These are phyloP conservation scores for Tetracentron sinense DNA, from an alignment of 164 flowering plant species.

Conservation along the genomic window DNA sequence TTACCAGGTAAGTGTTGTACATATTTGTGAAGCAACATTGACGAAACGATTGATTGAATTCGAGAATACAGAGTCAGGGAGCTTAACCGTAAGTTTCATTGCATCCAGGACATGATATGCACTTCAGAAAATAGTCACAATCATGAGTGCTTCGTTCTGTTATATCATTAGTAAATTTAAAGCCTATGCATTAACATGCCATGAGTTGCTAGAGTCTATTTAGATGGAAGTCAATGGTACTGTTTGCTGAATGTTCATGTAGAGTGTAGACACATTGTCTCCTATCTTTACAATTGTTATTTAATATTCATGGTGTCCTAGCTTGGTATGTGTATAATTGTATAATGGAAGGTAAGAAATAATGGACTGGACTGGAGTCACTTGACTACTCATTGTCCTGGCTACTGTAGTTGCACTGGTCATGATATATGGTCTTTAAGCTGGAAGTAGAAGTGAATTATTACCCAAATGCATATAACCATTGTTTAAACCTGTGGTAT, in stretches of 20 bases:
- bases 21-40: slow-evolving; percentile 87
- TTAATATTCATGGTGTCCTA: not conserved
- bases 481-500: too few species aligned
- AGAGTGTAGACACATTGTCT: not conserved
- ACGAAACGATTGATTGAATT: slow-evolving; percentile 87
- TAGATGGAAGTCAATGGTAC: not conserved
- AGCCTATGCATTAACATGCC: not conserved
- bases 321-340: too few species aligned
- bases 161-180: too few species aligned
- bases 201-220: too few species aligned
- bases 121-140: not conserved
- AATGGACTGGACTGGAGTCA: not conserved
- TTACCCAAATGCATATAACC: too few species aligned
- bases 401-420: not conserved
- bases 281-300: not conserved
- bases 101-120: not conserved
- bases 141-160: not conserved
- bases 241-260: too few species aligned
- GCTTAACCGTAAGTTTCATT: slow-evolving; percentile 61
- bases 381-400: not conserved
- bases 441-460: too few species aligned
- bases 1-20: slow-evolving; percentile 67
- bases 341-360: too few species aligned
- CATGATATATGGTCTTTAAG: too few species aligned
- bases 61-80: slow-evolving; percentile 81